Evolutionary conservation across 306 rosid species (phyloP).

Genomic region (Cercis canadensis): DNA sequence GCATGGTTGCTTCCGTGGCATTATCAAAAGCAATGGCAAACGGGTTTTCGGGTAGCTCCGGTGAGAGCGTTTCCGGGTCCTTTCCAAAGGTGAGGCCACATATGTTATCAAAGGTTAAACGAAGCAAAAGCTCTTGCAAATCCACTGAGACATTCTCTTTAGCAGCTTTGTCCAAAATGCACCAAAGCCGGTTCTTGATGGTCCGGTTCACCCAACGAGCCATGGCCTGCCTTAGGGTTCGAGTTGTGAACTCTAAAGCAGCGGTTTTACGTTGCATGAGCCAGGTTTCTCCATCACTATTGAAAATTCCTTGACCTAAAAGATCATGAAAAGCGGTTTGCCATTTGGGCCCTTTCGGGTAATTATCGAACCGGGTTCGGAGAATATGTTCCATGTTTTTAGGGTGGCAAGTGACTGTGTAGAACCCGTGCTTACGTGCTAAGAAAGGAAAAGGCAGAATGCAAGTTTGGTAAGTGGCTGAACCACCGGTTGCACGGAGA

Average conservation of each 20-base stretch:
- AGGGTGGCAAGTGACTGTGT: slow-evolving; percentile 77
- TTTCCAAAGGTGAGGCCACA: slow-evolving; percentile 94
- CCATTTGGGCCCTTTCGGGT: slow-evolving; percentile 90
- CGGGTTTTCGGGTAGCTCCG: slow-evolving; percentile 60
- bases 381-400: slow-evolving; percentile 87
- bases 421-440: slow-evolving; percentile 65
- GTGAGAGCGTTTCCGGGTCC: slow-evolving; percentile 86
- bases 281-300: slow-evolving; percentile 95
- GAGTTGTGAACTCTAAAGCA: slow-evolving; percentile 87
- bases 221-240: slow-evolving; percentile 90
- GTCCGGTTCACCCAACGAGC: slow-evolving; percentile 95
- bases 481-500: slow-evolving; percentile 57
- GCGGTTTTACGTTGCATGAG: slow-evolving; percentile 95
- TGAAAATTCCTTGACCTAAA: slow-evolving; percentile 89
- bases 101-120: slow-evolving; percentile 88
- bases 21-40: slow-evolving; percentile 73
- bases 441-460: slow-evolving; percentile 78
- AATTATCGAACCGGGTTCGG: slow-evolving; percentile 76
- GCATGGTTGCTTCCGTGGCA: slow-evolving; percentile 84
- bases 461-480: slow-evolving; percentile 83
- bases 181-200: slow-evolving; percentile 77
- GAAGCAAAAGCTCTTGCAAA: slow-evolving; percentile 79
- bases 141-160: slow-evolving; percentile 60
- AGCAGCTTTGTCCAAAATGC: slow-evolving; percentile 73
- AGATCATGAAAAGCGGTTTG: slow-evolving; percentile 91